Conservation (phyloP, 305 asterid genomes). For the Rubia balearica region DNA sequence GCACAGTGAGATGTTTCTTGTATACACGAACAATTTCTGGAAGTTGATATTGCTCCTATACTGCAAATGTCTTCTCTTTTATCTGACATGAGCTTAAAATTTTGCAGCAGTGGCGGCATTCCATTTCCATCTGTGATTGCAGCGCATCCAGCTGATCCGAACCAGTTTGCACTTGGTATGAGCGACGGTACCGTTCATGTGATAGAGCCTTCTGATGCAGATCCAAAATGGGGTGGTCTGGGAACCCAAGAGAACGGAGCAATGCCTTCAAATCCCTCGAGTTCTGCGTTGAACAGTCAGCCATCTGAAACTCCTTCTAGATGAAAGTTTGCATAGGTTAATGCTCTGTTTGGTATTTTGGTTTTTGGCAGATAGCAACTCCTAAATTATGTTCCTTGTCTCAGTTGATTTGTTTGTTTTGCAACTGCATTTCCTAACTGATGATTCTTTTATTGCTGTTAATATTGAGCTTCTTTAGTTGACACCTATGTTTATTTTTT, state of each 20-base stretch:
- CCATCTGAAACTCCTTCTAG: slow-evolving; percentile 88
- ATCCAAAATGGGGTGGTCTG: slow-evolving; percentile 77
- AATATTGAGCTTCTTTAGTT: background rate
- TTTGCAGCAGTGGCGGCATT: slow-evolving; percentile 33
- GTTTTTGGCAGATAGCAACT: background rate
- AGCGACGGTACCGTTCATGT: slow-evolving; percentile 82
- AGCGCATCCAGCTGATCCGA: slow-evolving; percentile 75
- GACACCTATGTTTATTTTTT: background rate
- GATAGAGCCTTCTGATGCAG: slow-evolving; percentile 74
- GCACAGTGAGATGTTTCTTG: background rate
- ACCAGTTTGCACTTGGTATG: slow-evolving; percentile 91
- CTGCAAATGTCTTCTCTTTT: background rate
- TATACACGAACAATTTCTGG: background rate
- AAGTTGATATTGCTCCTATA: background rate
- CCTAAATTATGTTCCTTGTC: slow-evolving; percentile 1
- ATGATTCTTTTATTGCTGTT: slow-evolving; percentile 2
- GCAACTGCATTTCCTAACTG: background rate
- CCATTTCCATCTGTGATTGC: slow-evolving; percentile 72
- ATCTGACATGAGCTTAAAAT: slow-evolving; percentile 8
- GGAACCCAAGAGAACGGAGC: slow-evolving; percentile 60
- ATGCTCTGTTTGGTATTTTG: background rate
- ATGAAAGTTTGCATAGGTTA: slow-evolving; percentile 28
- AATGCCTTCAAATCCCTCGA: slow-evolving; percentile 60
- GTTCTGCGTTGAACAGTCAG: slow-evolving; percentile 79
- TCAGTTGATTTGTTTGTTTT: background rate